Evolutionary conservation across 2,329 filamentous ascomycete species (phyloP).

Genomic region (Onygenales sp.): DNA sequence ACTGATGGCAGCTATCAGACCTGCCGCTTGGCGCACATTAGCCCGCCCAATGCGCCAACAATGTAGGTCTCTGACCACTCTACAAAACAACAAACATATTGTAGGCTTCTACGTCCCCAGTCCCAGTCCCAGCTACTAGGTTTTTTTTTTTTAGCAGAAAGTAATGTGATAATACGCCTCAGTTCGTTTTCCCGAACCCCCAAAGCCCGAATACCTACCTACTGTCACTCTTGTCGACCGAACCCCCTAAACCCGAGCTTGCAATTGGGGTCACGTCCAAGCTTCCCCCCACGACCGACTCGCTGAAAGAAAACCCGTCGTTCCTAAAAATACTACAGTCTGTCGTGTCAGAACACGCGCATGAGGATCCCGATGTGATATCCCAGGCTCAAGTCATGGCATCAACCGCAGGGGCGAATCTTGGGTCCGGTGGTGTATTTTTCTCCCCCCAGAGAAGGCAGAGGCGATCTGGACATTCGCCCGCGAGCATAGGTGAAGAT

Average conservation of each 20-base stretch:
- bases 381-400: slow-evolving; percentile 52
- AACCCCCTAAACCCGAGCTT: slow-evolving; percentile 43
- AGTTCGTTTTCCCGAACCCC: slow-evolving; percentile 28
- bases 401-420: slow-evolving; percentile 46
- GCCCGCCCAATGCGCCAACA: slow-evolving; percentile 15
- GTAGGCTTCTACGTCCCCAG: slow-evolving; percentile 17
- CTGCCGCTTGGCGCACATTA: slow-evolving; percentile 14
- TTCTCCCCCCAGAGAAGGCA: slow-evolving; percentile 27
- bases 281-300: slow-evolving; percentile 47
- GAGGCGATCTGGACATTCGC: slow-evolving; percentile 18
- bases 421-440: slow-evolving; percentile 43
- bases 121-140: neutral
- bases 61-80: slow-evolving; percentile 25
- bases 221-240: slow-evolving; percentile 48
- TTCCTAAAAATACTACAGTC: slow-evolving; percentile 50
- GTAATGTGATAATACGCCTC: neutral
- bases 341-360: slow-evolving; percentile 45
- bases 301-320: slow-evolving; percentile 45
- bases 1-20: slow-evolving; percentile 18
- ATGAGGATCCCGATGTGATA: slow-evolving; percentile 46
- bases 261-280: slow-evolving; percentile 46
- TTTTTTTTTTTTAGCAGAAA: neutral
- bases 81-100: slow-evolving; percentile 30
- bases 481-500: slow-evolving; percentile 33
- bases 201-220: slow-evolving; percentile 31